These are phyloP conservation scores for Metschnikowia gruessii DNA, from an alignment of 805 yeast species.

Conservation along the genomic window DNA sequence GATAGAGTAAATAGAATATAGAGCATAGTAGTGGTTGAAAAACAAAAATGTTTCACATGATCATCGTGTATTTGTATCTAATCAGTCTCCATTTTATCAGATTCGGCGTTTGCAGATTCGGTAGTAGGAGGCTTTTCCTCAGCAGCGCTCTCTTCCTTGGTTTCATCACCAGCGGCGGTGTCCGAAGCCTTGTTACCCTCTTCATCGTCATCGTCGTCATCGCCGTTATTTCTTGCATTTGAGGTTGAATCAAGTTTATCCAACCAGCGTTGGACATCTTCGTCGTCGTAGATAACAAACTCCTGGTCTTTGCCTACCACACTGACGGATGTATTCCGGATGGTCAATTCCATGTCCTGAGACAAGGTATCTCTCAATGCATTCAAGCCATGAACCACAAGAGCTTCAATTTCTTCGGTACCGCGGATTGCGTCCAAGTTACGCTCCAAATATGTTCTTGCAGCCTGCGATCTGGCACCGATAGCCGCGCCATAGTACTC, in stretches of 20 bases:
- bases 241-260: conserved; percentile 67
- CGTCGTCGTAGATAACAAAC: conserved; percentile 83
- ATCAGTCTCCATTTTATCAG: conserved; percentile 43
- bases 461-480: conserved; percentile 99
- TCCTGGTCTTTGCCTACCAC: conserved; percentile 81
- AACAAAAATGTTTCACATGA: background rate
- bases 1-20: background rate
- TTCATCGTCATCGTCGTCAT: conserved; percentile 29
- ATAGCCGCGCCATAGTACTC: conserved; percentile 93
- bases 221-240: conserved; percentile 51
- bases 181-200: conserved; percentile 16
- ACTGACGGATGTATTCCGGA: conserved; percentile 84
- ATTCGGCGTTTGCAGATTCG: conserved; percentile 16
- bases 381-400: conserved; percentile 80
- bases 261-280: conserved; percentile 79
- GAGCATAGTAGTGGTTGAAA: background rate
- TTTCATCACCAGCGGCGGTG: background rate
- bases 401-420: conserved; percentile 60
- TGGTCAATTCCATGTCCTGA: conserved; percentile 88
- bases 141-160: conserved; percentile 5
- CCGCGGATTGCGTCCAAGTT: conserved; percentile 65
- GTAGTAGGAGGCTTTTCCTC: conserved; percentile 14
- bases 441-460: conserved; percentile 92
- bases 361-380: conserved; percentile 92
- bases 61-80: conserved; percentile 14